phyloP scores from a whole-genome alignment of 2,329 filamentous ascomycete genomes.

The Ilyonectria destructans region DNA sequence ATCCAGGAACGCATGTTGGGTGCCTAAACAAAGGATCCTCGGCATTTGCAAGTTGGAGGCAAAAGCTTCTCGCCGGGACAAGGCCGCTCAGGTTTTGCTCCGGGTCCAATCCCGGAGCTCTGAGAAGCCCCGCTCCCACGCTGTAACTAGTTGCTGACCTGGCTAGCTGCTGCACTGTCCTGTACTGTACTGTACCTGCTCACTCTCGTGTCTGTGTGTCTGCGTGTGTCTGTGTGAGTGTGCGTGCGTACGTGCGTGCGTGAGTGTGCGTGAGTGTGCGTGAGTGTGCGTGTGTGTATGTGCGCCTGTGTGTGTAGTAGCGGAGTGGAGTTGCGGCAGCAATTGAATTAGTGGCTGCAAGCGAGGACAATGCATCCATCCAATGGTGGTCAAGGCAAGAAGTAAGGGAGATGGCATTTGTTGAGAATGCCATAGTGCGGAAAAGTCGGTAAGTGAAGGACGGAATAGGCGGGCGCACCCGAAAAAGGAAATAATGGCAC shows the following conservation, averaged over 20 bases:
- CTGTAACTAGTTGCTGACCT: constrained; percentile 19
- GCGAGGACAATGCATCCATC: neutral
- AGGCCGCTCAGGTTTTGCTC: neutral
- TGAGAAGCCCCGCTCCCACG: constrained; percentile 6
- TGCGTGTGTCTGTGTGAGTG: neutral
- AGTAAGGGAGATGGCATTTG: constrained; percentile 27
- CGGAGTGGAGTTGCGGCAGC: neutral
- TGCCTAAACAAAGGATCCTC: constrained; percentile 8
- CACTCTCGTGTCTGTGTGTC: neutral
- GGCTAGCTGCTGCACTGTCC: neutral
- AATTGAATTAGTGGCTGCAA: neutral
- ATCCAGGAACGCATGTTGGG: neutral
- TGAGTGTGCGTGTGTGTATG: no score
- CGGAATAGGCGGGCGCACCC: neutral
- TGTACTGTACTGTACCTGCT: neutral
- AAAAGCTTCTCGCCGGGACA: neutral
- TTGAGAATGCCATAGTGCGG: constrained; percentile 29
- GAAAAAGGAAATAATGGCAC: constrained; percentile 12
- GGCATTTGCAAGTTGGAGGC: constrained; percentile 5
- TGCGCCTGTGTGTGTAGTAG: neutral
- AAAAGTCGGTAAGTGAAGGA: constrained; percentile 26
- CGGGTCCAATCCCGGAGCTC: neutral
- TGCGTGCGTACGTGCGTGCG: neutral
- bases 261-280: neutral
- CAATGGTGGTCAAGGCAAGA: neutral